These are phyloP conservation scores for Westerdykella aurantiaca DNA, from an alignment of 2,329 filamentous ascomycete species.

Conservation along the genomic window DNA sequence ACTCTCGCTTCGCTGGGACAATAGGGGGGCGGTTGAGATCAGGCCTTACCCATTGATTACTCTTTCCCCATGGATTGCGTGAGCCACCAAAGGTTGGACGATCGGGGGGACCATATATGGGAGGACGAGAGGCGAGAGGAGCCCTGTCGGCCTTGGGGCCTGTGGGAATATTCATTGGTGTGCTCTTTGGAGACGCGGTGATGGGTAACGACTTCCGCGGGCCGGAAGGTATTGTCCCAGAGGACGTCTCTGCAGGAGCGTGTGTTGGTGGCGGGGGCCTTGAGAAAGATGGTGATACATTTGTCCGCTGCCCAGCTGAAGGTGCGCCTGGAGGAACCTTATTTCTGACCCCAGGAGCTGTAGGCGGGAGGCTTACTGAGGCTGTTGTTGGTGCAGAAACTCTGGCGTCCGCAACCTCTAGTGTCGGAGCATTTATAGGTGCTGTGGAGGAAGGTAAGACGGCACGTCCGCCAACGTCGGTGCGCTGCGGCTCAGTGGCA, in stretches of 20 bases:
- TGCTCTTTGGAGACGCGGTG: constrained; percentile 33
- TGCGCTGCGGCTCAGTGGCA: constrained; percentile 14
- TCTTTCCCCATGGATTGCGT: constrained; percentile 32
- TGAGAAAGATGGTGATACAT: constrained; percentile 30
- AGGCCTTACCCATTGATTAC: constrained; percentile 41
- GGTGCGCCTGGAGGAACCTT: constrained; percentile 30
- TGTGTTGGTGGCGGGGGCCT: constrained; percentile 23
- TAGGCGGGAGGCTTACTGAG: constrained; percentile 24
- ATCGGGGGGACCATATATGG: constrained; percentile 28
- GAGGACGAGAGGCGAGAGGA: constrained; percentile 25
- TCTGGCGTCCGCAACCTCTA: constrained; percentile 3
- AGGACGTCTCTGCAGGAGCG: constrained; percentile 23
- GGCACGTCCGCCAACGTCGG: constrained; percentile 18
- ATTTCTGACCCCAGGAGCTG: constrained; percentile 23
- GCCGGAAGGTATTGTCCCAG: constrained; percentile 23
- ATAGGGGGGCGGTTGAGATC: constrained; percentile 28
- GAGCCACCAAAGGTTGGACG: constrained; percentile 22
- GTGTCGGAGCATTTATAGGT: constrained; percentile 1
- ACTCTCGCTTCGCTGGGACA: constrained; percentile 44
- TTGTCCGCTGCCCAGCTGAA: constrained; percentile 27
- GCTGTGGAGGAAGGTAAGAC: constrained; percentile 11
- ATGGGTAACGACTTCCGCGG: constrained; percentile 21
- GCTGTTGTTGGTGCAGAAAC: constrained; percentile 1
- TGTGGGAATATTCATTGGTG: constrained; percentile 36
- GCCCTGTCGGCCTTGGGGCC: constrained; percentile 37